A percentile compares a stretch with the other conserved stretches of the same genome.
These are phyloP conservation scores for Boletus coccyginus DNA, from an alignment of 768 basidiomycete species.

Conservation along the genomic window DNA sequence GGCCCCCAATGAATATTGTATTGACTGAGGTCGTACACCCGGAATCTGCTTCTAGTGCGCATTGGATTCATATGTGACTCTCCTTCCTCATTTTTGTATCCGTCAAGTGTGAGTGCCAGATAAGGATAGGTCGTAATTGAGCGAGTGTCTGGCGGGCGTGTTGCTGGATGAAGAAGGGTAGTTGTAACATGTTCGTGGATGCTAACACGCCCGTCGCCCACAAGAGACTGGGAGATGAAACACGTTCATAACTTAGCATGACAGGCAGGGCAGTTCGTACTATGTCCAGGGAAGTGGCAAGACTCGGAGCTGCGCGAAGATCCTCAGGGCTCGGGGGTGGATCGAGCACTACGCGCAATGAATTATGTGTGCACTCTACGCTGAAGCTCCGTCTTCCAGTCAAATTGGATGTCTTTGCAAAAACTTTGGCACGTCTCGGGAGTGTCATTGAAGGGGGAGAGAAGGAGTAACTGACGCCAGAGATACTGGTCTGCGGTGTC, in stretches of 20 bases:
- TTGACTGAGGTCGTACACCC: slow-evolving; percentile 63
- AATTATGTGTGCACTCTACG: slow-evolving; percentile 42
- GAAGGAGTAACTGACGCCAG: slow-evolving; percentile 66
- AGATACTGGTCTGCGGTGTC: slow-evolving; percentile 52
- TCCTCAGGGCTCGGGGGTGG: slow-evolving; percentile 28
- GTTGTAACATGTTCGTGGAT: slow-evolving; percentile 37
- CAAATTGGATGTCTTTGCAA: slow-evolving; percentile 12
- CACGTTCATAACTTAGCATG: slow-evolving; percentile 16
- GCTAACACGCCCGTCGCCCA: slow-evolving; percentile 47
- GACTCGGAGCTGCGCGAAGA: slow-evolving; percentile 23
- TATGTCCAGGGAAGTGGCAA: slow-evolving; percentile 42
- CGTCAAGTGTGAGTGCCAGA: slow-evolving; percentile 44
- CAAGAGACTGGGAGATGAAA: slow-evolving; percentile 39
- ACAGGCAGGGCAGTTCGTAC: slow-evolving; percentile 37
- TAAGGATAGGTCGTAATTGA: slow-evolving; percentile 48
- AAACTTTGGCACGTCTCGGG: slow-evolving; percentile 29
- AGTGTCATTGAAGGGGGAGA: slow-evolving; percentile 64
- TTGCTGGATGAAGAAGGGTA: slow-evolving; percentile 4
- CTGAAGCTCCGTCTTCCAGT: slow-evolving; percentile 40
- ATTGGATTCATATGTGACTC: slow-evolving; percentile 27
- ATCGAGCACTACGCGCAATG: slow-evolving; percentile 17
- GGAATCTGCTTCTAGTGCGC: slow-evolving; percentile 50
- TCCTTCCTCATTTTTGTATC: slow-evolving; percentile 26
- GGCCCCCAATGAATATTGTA: slow-evolving; percentile 66
- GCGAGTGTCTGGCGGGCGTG: slow-evolving; percentile 35